phyloP scores from a whole-genome alignment of 192 early-diverging fungal genomes.

The Geosiphon pyriformis region DNA sequence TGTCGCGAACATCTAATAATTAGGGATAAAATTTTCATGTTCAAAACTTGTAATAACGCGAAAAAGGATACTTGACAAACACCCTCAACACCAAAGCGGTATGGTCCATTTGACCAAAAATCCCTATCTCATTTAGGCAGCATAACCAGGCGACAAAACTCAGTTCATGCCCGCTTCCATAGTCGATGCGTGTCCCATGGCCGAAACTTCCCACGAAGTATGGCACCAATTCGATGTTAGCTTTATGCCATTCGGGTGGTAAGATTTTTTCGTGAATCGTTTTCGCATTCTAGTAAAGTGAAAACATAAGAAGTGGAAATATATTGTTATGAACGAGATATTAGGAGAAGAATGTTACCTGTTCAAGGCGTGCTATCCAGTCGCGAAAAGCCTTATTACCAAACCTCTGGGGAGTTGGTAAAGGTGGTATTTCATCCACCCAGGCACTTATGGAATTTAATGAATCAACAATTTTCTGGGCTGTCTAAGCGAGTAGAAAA shows the following conservation, averaged over 20 bases:
- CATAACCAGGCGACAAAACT: slow-evolving; percentile 81
- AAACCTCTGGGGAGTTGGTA: slow-evolving; percentile 69
- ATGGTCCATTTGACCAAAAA: slow-evolving; percentile 58
- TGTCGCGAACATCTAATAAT: not conserved
- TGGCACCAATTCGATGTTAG: slow-evolving; percentile 61
- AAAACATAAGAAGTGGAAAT: not conserved
- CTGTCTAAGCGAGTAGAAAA: slow-evolving; percentile 29
- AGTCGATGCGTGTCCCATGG: slow-evolving; percentile 87
- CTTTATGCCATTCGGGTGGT: slow-evolving; percentile 35
- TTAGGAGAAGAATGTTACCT: slow-evolving; percentile 26
- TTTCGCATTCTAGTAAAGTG: slow-evolving; percentile 27
- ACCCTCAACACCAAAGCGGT: slow-evolving; percentile 65
- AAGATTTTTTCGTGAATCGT: slow-evolving; percentile 32
- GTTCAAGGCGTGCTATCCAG: slow-evolving; percentile 58
- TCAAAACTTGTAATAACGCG: too few relatives aligned
- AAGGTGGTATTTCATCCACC: slow-evolving; percentile 77
- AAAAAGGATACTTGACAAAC: slow-evolving; percentile 49
- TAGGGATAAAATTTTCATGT: not conserved
- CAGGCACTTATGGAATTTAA: slow-evolving; percentile 63
- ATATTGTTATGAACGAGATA: not conserved
- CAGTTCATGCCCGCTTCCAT: slow-evolving; percentile 95
- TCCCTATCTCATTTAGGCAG: slow-evolving; percentile 68
- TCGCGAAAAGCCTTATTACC: slow-evolving; percentile 89
- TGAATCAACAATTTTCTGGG: slow-evolving; percentile 46
- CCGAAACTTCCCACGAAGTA: slow-evolving; percentile 81